These are phyloP conservation scores for Chenopodium berlandieri DNA, from an alignment of 148 eudicot species.

Conservation along the genomic window DNA sequence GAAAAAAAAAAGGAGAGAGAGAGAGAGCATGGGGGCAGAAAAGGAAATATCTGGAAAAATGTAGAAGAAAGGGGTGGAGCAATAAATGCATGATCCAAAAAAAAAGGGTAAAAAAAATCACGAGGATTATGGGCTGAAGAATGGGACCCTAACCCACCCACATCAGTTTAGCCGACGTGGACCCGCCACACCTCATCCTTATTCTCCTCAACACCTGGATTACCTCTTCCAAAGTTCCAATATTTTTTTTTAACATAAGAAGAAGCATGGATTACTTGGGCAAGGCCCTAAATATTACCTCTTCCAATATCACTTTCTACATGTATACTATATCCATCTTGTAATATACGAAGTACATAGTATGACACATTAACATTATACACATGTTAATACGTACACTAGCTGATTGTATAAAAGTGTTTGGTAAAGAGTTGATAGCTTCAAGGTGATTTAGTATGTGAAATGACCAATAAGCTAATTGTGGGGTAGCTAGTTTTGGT, in stretches of 20 bases:
- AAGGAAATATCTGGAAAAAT: background rate
- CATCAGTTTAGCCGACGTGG: conserved; percentile 1
- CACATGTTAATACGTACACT: too few relatives aligned
- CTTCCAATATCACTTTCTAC: background rate
- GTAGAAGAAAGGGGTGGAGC: background rate
- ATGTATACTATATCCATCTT: background rate
- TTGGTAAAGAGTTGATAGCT: too few relatives aligned
- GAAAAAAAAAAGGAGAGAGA: too few relatives aligned
- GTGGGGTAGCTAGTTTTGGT: too few relatives aligned
- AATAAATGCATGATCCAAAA: conserved; percentile 15
- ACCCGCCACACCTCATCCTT: background rate
- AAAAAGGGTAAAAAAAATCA: conserved; percentile 4
- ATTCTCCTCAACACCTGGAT: conserved; percentile 9
- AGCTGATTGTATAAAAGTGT: too few relatives aligned
- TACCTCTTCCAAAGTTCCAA: background rate
- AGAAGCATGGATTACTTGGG: too few relatives aligned
- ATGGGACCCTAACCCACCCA: conserved; percentile 16
- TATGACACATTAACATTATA: too few relatives aligned
- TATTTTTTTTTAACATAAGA: too few relatives aligned
- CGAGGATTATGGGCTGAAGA: conserved; percentile 10
- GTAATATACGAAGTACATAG: too few relatives aligned
- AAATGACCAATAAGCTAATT: too few relatives aligned
- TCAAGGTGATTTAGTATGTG: too few relatives aligned
- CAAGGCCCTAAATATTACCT: background rate
- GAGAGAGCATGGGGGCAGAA: background rate